Evolutionary conservation across 2,329 filamentous ascomycete species (phyloP), one percentile per base, ranked within the genome.

Genomic region (Fusarium humuli): DNA sequence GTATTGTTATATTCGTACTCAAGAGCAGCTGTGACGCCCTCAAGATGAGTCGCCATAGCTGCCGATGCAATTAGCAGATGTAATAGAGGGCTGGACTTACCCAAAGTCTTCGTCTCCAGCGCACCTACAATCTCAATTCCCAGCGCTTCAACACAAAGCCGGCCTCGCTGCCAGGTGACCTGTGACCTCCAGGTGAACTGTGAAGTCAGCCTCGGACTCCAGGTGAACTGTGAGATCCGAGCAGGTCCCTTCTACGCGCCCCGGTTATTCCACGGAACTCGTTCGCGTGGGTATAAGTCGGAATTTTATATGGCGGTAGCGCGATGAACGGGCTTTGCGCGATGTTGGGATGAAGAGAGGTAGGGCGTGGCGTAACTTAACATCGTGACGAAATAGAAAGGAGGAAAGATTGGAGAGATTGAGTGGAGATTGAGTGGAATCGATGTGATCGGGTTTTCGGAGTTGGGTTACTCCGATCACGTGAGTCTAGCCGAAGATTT

Each of bases 121-220:
- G 6, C 18, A n/a, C 34, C 34, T n/a, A 12, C 34, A 37, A 0
- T 37, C 34, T 37, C 10, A 37, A 23, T 27, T 54, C 27, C 40
- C 40, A 25, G 7, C 6, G 10, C 4, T 4, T 25, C 16, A 14
- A 54, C 25, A 10, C 9, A 37, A 54, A 45, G 8, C 40, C 40
- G 52, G 52, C 52, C 40, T n/a, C 52, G 52, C 52, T 45, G 40
- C 52, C 52, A 54, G 52, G 52, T 20, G 40, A 32, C 27, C 52
- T 2, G 52, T 34, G 52, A 54, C 40, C 52, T 54, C 40, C 52
- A 54, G 52, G 40, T 54, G 52, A 54, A 54, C 52, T 54, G 52
- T 32, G 4, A 54, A 29, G 27, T 54, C 52, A 4, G 40, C 2
- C 52, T 14, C 40, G 8, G 12, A 54, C 40, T 54, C 52, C 52